Percentiles rank a stretch among this genome's conserved stretches.
Conservation (phyloP, 495 filamentous ascomycete species). For the Usnea hakonensis region DNA sequence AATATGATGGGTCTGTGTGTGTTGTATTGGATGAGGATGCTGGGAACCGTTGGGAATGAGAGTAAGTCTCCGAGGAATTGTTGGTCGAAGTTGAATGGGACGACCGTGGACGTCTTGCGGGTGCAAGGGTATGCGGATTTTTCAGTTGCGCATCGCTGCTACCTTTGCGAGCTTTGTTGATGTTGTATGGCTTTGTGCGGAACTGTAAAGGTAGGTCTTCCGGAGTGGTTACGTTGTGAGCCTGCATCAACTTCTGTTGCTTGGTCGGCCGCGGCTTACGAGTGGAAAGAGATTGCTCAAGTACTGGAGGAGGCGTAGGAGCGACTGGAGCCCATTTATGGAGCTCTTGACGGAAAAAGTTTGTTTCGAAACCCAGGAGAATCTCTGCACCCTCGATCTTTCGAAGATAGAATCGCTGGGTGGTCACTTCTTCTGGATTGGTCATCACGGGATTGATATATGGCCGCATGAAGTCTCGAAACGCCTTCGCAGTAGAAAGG, state of each 20-base stretch:
- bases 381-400: constrained; percentile 99
- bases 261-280: constrained; percentile 96
- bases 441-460: constrained; percentile 75
- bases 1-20: constrained; percentile 22
- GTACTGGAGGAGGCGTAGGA: constrained; percentile 67
- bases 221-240: constrained; percentile 75
- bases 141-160: constrained; percentile 29
- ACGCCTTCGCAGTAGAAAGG: constrained; percentile 72
- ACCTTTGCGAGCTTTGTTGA: constrained; percentile 31
- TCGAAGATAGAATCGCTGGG: constrained; percentile 92
- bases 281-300: constrained; percentile 84
- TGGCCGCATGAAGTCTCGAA: constrained; percentile 71
- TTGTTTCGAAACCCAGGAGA: constrained; percentile 83
- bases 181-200: constrained; percentile 61
- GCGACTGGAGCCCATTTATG: constrained; percentile 96
- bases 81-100: constrained; percentile 24
- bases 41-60: constrained; percentile 21
- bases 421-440: constrained; percentile 77
- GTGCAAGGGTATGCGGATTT: constrained; percentile 20
- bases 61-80: constrained; percentile 18
- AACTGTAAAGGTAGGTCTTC: constrained; percentile 80
- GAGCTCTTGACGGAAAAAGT: constrained; percentile 92
- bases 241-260: constrained; percentile 87
- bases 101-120: constrained; percentile 21
- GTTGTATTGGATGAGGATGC: constrained; percentile 17